These are phyloP conservation scores for Dendryphion nanum DNA, from an alignment of 2,329 filamentous ascomycete species.

Conservation along the genomic window DNA sequence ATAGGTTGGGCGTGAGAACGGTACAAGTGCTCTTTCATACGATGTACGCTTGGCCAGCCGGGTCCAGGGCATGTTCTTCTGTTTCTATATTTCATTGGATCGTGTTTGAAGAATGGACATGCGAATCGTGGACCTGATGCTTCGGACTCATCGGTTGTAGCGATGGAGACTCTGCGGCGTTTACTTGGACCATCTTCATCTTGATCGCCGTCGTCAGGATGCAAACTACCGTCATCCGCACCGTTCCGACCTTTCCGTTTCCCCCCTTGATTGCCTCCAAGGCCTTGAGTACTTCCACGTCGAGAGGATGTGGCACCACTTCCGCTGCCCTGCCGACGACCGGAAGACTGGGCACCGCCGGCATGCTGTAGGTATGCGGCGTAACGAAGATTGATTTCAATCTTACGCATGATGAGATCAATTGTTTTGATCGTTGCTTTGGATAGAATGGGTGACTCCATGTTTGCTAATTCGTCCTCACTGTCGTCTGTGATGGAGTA, in stretches of 20 bases:
- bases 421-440: slow-evolving; percentile 22
- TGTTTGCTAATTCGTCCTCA: slow-evolving; percentile 13
- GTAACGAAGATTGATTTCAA: slow-evolving; percentile 24
- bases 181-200: slow-evolving; percentile 26
- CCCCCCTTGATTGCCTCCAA: slow-evolving; percentile 6
- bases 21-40: slow-evolving; percentile 46
- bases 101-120: slow-evolving; percentile 44
- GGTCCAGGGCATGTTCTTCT: slow-evolving; percentile 38
- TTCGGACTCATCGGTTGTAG: slow-evolving; percentile 23
- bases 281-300: slow-evolving; percentile 14
- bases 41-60: slow-evolving; percentile 41
- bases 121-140: slow-evolving; percentile 30
- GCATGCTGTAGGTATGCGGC: slow-evolving; percentile 24
- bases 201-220: slow-evolving; percentile 11
- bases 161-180: slow-evolving; percentile 22
- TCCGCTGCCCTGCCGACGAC: slow-evolving; percentile 8
- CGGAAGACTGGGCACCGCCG: slow-evolving; percentile 8
- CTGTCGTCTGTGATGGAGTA: slow-evolving; percentile 25
- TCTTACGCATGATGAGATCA: slow-evolving; percentile 26
- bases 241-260: slow-evolving; percentile 24
- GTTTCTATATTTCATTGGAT: slow-evolving; percentile 35
- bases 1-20: slow-evolving; percentile 39
- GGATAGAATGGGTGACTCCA: slow-evolving; percentile 6
- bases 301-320: neutral
- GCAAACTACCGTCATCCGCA: slow-evolving; percentile 17